Percentiles rank a stretch among this genome's conserved stretches.
phyloP scores from a whole-genome alignment of 768 basidiomycete genomes.

The Lactifluus pinguis region DNA sequence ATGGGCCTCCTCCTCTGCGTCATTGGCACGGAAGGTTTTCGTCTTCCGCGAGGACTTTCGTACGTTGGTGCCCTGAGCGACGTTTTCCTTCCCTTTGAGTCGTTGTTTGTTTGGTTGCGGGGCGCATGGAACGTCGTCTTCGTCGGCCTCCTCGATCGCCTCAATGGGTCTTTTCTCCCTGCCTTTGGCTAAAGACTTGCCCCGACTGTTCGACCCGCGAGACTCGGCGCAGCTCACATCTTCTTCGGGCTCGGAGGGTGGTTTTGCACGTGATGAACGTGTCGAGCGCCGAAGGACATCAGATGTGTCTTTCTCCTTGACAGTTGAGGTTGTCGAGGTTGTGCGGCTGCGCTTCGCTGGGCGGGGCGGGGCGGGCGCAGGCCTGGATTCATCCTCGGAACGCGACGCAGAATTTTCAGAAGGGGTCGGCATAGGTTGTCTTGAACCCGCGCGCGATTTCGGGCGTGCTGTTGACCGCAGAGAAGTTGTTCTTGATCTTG shows the following conservation, averaged over 20 bases:
- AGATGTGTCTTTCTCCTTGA: conserved; percentile 3
- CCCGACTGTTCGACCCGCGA: conserved; percentile 22
- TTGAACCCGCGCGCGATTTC: conserved; percentile 15
- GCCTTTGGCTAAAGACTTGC: conserved; percentile 20
- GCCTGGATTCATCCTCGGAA: conserved; percentile 15
- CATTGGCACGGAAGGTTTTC: conserved; percentile 8
- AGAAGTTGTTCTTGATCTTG: conserved; percentile 20
- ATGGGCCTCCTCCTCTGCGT: conserved; percentile 16
- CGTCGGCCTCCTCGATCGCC: conserved; percentile 25
- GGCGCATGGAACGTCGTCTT: conserved; percentile 21
- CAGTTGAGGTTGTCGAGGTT: not conserved
- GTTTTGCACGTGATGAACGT: conserved; percentile 13
- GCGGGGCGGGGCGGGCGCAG: conserved; percentile 3
- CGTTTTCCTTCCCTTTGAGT: conserved; percentile 25
- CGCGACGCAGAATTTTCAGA: conserved; percentile 9
- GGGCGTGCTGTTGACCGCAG: conserved; percentile 25
- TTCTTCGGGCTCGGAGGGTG: conserved; percentile 13
- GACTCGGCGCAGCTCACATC: conserved; percentile 24
- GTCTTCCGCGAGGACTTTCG: conserved; percentile 8
- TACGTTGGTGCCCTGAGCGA: conserved; percentile 1
- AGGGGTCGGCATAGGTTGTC: conserved; percentile 1
- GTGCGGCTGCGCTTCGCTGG: conserved; percentile 10
- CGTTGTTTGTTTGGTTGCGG: conserved; percentile 22
- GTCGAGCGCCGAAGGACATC: conserved; percentile 19
- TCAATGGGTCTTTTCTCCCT: conserved; percentile 23